phyloP scores from a whole-genome alignment of 2,329 filamentous ascomycete species.

The Colletotrichum salicis region DNA sequence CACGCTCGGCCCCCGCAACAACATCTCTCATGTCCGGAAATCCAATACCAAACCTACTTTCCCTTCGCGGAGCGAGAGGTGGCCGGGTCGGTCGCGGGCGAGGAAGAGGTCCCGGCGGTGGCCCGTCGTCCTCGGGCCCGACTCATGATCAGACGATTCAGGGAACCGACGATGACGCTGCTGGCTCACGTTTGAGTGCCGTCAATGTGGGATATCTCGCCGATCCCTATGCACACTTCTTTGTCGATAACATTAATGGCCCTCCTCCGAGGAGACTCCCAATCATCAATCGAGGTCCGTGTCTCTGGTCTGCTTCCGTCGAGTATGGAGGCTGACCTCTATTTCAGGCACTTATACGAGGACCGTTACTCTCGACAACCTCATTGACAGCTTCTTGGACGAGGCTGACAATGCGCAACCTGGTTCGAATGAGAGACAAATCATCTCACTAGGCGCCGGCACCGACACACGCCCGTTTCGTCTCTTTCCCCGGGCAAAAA shows the following conservation, averaged over 20 bases:
- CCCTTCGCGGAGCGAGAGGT: conserved; percentile 58
- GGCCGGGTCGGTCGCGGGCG: conserved; percentile 49
- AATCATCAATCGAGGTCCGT: conserved; percentile 90
- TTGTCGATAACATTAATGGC: conserved; percentile 65
- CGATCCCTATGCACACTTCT: conserved; percentile 80
- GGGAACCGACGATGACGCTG: conserved; percentile 91
- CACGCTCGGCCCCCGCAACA: neutral
- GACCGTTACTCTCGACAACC: conserved; percentile 81
- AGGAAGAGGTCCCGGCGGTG: conserved; percentile 44
- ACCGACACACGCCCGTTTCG: conserved; percentile 92
- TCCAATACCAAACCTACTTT: conserved; percentile 83
- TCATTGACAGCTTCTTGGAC: conserved; percentile 78
- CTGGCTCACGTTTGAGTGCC: conserved; percentile 87
- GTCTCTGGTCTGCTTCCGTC: conserved; percentile 34
- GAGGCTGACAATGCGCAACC: conserved; percentile 41
- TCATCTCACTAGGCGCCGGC: conserved; percentile 91
- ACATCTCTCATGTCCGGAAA: conserved; percentile 70
- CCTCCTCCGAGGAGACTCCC: conserved; percentile 75
- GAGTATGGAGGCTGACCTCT: conserved; percentile 34
- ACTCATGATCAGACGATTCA: conserved; percentile 81
- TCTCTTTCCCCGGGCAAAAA: conserved; percentile 62
- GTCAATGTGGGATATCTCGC: conserved; percentile 86
- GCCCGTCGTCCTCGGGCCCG: conserved; percentile 42
- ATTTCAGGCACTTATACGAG: conserved; percentile 87
- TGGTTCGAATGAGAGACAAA: conserved; percentile 66